phyloP scores from a whole-genome alignment of 2,329 filamentous ascomycete genomes.

The Stachybotrys echinatus region DNA sequence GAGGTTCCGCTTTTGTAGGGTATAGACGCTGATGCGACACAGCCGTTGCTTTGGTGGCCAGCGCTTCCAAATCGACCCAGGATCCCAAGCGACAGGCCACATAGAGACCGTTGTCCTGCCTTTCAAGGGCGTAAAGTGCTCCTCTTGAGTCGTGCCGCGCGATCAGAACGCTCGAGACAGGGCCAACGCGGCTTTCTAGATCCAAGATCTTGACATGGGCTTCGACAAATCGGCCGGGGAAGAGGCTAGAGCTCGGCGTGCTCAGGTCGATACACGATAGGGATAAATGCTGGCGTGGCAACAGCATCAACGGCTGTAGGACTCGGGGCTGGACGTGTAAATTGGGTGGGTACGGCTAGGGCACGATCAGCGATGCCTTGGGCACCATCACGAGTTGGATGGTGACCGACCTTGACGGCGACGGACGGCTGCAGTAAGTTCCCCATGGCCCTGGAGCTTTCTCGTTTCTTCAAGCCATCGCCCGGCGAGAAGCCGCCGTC shows the following conservation, averaged over 20 bases:
- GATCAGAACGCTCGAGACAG: slow-evolving; percentile 51
- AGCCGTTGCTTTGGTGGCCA: slow-evolving; percentile 44
- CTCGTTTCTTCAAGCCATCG: slow-evolving; percentile 28
- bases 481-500: slow-evolving; percentile 22
- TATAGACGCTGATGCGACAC: slow-evolving; percentile 23
- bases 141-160: slow-evolving; percentile 52
- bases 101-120: slow-evolving; percentile 56
- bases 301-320: slow-evolving; percentile 55
- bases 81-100: slow-evolving; percentile 61
- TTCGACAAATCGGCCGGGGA: slow-evolving; percentile 52
- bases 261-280: slow-evolving; percentile 58
- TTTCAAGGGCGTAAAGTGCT: slow-evolving; percentile 59
- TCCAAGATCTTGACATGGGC: slow-evolving; percentile 59
- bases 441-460: slow-evolving; percentile 37
- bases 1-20: slow-evolving; percentile 10
- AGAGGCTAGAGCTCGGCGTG: slow-evolving; percentile 42
- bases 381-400: slow-evolving; percentile 1
- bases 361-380: slow-evolving; percentile 12
- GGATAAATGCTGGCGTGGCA: slow-evolving; percentile 55
- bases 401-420: slow-evolving; percentile 47
- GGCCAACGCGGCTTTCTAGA: slow-evolving; percentile 54
- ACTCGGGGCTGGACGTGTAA: slow-evolving; percentile 47
- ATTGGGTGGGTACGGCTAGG: slow-evolving; percentile 51
- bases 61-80: slow-evolving; percentile 57
- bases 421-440: slow-evolving; percentile 47